These are phyloP conservation scores for Mycosarcoma maydis DNA, from an alignment of 1,284 basidiomycete species.

Conservation along the genomic window DNA sequence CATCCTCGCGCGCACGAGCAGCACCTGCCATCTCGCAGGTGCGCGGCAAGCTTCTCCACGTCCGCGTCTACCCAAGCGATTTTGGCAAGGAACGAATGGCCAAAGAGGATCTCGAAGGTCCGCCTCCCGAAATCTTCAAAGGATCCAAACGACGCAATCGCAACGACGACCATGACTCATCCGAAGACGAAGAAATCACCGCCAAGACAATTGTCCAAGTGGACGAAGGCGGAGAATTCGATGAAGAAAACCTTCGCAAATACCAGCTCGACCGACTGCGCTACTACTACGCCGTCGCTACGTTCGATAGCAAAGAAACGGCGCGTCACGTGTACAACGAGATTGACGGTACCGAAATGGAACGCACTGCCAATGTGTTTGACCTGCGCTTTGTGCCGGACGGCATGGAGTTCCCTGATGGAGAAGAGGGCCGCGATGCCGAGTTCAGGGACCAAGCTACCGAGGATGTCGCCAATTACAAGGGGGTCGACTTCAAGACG, in stretches of 20 bases:
- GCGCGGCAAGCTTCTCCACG: slow-evolving; percentile 51
- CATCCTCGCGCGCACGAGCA: slow-evolving; percentile 15
- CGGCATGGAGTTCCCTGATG: slow-evolving; percentile 81
- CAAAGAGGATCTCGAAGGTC: slow-evolving; percentile 87
- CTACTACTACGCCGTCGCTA: slow-evolving; percentile 96
- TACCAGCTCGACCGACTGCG: slow-evolving; percentile 94
- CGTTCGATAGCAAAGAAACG: slow-evolving; percentile 82
- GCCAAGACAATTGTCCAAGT: slow-evolving; percentile 67
- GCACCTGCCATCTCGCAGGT: slow-evolving; percentile 47
- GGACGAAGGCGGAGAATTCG: slow-evolving; percentile 68
- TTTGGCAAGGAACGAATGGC: slow-evolving; percentile 91
- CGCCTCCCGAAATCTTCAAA: slow-evolving; percentile 83
- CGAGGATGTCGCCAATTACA: slow-evolving; percentile 75
- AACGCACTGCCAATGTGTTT: slow-evolving; percentile 95
- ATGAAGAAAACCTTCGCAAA: slow-evolving; percentile 86
- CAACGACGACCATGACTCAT: slow-evolving; percentile 74
- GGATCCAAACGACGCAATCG: slow-evolving; percentile 37
- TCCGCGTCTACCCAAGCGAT: slow-evolving; percentile 85
- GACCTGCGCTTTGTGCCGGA: slow-evolving; percentile 78
- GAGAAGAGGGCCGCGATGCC: slow-evolving; percentile 82
- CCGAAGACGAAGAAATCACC: slow-evolving; percentile 69
- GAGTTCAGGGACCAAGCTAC: slow-evolving; percentile 74
- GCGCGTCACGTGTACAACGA: slow-evolving; percentile 85
- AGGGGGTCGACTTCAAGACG: slow-evolving; percentile 89
- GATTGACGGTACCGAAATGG: slow-evolving; percentile 93